Percentiles rank a stretch among this genome's conserved stretches.
phyloP scores from a whole-genome alignment of 1,139 yeast genomes.

The Candida gigantensis region DNA sequence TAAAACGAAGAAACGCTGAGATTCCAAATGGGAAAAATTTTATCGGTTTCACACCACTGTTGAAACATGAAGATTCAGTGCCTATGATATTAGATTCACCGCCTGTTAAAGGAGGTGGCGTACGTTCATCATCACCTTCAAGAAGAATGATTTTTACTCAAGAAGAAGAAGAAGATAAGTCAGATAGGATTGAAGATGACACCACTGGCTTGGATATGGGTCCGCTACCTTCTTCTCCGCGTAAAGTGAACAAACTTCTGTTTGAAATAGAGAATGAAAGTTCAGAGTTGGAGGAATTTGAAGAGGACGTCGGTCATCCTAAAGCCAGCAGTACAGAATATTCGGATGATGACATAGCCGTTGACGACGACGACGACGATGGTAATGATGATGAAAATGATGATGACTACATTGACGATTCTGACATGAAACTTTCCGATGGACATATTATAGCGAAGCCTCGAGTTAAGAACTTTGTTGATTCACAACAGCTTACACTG shows the following conservation, averaged over 20 bases:
- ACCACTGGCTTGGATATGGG: conserved; percentile 2
- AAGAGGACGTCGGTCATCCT: conserved; percentile 1
- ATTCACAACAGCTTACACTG: too few species aligned
- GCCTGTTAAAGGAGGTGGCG: conserved; percentile 7
- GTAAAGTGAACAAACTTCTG: conserved; percentile 2
- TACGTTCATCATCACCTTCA: conserved; percentile 13
- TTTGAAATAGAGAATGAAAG: conserved; percentile 4
- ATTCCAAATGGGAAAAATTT: neutral
- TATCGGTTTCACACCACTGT: conserved; percentile 8
- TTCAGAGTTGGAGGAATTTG: conserved; percentile 5
- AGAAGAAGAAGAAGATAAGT: conserved; percentile 7
- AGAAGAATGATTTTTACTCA: neutral
- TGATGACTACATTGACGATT: neutral
- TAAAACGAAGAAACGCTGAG: conserved; percentile 7
- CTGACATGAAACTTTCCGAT: conserved; percentile 4
- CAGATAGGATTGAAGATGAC: conserved; percentile 11
- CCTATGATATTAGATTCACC: conserved; percentile 17
- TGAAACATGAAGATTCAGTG: conserved; percentile 11
- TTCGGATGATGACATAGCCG: conserved; percentile 2
- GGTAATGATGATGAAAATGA: conserved; percentile 3
- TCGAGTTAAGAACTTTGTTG: conserved; percentile 10
- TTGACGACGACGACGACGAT: conserved; percentile 5
- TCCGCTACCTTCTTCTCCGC: conserved; percentile 13
- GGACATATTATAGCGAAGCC: conserved; percentile 11
- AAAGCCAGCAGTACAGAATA: neutral